Evolutionary conservation across 169 alveolate species (phyloP), one percentile per base, ranked within the genome.

Genomic region (Toxoplasma gondii): DNA sequence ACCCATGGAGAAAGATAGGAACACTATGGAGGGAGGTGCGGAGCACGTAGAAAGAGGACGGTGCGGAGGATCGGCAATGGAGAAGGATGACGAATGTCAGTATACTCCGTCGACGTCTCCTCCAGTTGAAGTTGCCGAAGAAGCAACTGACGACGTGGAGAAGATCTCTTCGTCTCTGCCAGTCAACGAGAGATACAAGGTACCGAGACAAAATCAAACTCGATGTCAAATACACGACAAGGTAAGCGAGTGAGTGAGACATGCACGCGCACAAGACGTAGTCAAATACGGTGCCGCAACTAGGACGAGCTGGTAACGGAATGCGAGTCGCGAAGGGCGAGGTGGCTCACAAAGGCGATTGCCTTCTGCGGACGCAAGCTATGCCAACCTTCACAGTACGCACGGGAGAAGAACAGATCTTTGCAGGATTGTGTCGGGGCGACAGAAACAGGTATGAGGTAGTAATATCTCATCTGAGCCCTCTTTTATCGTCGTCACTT

Each of bases 151-250:
- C 24, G 90, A 38, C 24, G 90, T 82, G 34, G 90, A 41, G 67
- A 82, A 82, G 38, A 24, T 82, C n/a, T 38, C 90, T 12, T 69
- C 92, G 16, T 92, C 96, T 5, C 49, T 94, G 41, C 96, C 96
- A 10, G 95, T 91, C 44, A 27, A 43, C 38, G 95, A 91, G 70
- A 88, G 49, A 12, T 93, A 94, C 86, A 43, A 54, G 27, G 80
- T 93, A n/a, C 92, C 96, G 38, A 94, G 82, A 49, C 94, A 91
- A 38, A 94, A 94, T 84, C 83, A 80, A 0, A 88, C 88, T 38
- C 38, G 96, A 34, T 94, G 96, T 91, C 94, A 91, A n/a, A 88
- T 94, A 58, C 90, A 82, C 31, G 78, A 83, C 67, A 64, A 86
- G 91, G 96, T 94, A 10, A 31, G 94, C 43, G 16, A 24, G 22